These are phyloP conservation scores for Cenchrus purpureus DNA, from an alignment of 176 grass and related monocot genomes.

Conservation along the genomic window DNA sequence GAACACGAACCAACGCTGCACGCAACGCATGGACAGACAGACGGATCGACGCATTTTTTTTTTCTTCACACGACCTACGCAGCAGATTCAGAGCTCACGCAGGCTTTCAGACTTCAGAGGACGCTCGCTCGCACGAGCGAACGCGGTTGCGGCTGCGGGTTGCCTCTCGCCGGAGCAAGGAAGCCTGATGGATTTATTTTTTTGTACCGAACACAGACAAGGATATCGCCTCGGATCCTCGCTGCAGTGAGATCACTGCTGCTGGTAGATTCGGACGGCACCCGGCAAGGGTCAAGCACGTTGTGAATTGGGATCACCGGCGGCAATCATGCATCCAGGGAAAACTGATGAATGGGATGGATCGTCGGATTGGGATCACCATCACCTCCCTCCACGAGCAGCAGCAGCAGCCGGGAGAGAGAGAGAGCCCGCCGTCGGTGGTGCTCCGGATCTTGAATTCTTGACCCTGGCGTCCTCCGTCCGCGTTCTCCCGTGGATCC, in stretches of 20 bases:
- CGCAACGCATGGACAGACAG: background rate
- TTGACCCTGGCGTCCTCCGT: background rate
- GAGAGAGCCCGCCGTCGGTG: background rate
- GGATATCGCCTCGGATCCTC: background rate
- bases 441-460: background rate
- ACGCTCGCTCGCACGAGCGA: too few relatives aligned
- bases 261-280: background rate
- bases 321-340: too few relatives aligned
- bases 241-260: background rate
- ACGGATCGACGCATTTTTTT: too few relatives aligned
- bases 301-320: background rate
- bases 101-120: background rate
- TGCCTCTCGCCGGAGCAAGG: too few relatives aligned
- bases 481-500: background rate
- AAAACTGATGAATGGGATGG: background rate
- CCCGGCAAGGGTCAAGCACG: background rate
- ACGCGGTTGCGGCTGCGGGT: too few relatives aligned
- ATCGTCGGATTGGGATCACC: background rate
- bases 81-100: background rate
- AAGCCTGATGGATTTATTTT: too few relatives aligned
- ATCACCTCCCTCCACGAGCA: background rate
- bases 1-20: background rate
- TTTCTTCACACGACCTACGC: background rate
- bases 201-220: background rate
- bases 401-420: background rate